phyloP scores from a whole-genome alignment of 768 basidiomycete genomes.

The Trametes maxima region DNA sequence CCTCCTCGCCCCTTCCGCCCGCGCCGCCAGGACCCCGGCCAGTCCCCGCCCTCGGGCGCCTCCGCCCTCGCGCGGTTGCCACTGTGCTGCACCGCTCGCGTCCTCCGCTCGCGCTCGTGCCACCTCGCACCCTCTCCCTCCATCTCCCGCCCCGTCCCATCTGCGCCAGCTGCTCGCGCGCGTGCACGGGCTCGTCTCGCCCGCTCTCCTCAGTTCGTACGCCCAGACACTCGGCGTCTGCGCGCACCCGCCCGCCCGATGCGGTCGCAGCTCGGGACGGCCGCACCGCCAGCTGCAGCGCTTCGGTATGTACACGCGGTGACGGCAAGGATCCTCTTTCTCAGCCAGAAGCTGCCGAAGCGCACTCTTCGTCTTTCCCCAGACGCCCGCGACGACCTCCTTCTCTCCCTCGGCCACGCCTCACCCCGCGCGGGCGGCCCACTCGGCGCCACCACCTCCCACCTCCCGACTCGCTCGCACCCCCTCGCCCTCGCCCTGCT shows the following conservation, averaged over 20 bases:
- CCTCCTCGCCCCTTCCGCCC: conserved; percentile 10
- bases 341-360: conserved; percentile 21
- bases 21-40: conserved; percentile 13
- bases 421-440: neutral
- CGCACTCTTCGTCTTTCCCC: neutral
- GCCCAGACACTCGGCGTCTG: too few relatives aligned
- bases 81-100: neutral
- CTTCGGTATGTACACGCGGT: conserved; percentile 13
- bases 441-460: neutral
- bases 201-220: too few relatives aligned
- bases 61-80: conserved; percentile 8
- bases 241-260: neutral
- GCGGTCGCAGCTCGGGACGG: neutral
- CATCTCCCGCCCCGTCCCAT: neutral
- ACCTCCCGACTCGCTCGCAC: neutral
- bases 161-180: neutral
- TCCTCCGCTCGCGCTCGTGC: neutral
- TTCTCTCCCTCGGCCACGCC: too few relatives aligned
- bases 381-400: too few relatives aligned
- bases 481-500: neutral
- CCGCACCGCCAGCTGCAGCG: conserved; percentile 4
- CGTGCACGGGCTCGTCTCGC: too few relatives aligned
- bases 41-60: conserved; percentile 4
- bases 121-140: neutral
- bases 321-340: conserved; percentile 21